Percentiles rank a stretch among this genome's conserved stretches.
Evolutionary conservation across 768 basidiomycete genomes (phyloP).

Genomic region (Xerocomellus intermedius): DNA sequence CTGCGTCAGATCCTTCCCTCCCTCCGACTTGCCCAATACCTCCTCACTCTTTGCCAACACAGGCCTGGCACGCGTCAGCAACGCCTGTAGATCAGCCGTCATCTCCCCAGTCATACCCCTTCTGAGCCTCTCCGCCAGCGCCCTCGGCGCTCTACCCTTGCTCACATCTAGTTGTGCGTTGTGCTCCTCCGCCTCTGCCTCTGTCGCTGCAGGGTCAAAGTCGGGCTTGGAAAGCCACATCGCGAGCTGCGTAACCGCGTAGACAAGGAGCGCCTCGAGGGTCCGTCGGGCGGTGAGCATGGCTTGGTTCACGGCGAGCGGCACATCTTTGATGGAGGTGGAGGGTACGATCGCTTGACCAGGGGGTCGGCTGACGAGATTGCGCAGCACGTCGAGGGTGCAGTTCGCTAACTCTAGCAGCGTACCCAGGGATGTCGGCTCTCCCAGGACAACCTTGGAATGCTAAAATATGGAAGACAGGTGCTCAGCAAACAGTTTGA

Average conservation of each 20-base stretch:
- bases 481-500: not conserved
- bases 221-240: constrained; percentile 78
- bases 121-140: constrained; percentile 63
- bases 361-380: constrained; percentile 60
- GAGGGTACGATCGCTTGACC: constrained; percentile 49
- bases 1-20: constrained; percentile 54
- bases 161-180: constrained; percentile 19
- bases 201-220: constrained; percentile 44
- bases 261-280: constrained; percentile 67
- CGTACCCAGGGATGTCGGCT: constrained; percentile 83
- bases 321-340: constrained; percentile 29
- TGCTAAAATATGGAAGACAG: constrained; percentile 46
- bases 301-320: constrained; percentile 54
- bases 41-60: constrained; percentile 59
- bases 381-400: constrained; percentile 69
- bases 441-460: constrained; percentile 79
- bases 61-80: constrained; percentile 64
- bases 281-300: constrained; percentile 56
- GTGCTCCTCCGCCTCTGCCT: constrained; percentile 49
- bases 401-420: constrained; percentile 82
- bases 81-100: constrained; percentile 64
- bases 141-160: constrained; percentile 43
- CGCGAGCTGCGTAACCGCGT: constrained; percentile 73
- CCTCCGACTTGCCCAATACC: constrained; percentile 39
- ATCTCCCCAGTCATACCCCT: constrained; percentile 82